A percentile compares a stretch with the other conserved stretches of the same genome.
phyloP scores from a whole-genome alignment of 2,329 filamentous ascomycete species.

The Calonectria hongkongensis region DNA sequence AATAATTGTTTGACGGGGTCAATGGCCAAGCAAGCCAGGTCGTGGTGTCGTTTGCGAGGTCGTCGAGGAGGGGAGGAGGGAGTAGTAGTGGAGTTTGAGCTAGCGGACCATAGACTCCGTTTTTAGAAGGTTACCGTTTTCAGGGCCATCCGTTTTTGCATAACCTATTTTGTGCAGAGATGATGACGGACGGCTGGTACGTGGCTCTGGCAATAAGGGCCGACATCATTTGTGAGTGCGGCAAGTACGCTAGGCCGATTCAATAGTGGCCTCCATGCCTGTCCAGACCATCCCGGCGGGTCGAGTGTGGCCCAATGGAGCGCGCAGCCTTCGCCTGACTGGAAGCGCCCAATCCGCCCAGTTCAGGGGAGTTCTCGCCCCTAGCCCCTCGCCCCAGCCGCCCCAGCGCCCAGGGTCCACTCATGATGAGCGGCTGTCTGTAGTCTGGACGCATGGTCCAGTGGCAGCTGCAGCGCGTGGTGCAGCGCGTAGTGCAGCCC shows the following conservation, averaged over 20 bases:
- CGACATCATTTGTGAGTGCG: slow-evolving; percentile 14
- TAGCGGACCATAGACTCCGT: neutral
- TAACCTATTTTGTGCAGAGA: slow-evolving; percentile 18
- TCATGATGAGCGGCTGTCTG: slow-evolving; percentile 31
- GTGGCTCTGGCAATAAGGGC: neutral
- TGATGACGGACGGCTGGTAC: neutral
- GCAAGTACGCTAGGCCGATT: slow-evolving; percentile 29
- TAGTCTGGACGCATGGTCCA: neutral
- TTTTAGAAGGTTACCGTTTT: slow-evolving; percentile 12
- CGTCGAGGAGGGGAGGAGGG: too few species aligned
- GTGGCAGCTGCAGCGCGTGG: slow-evolving; percentile 4
- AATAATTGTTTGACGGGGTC: too few species aligned
- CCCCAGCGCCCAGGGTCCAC: slow-evolving; percentile 11
- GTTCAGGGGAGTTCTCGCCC: slow-evolving; percentile 3
- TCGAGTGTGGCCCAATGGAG: neutral
- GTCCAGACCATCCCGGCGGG: slow-evolving; percentile 18
- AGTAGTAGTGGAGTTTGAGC: too few species aligned
- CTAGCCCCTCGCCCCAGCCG: slow-evolving; percentile 15
- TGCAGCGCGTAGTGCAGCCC: slow-evolving; percentile 18
- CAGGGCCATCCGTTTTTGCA: slow-evolving; percentile 11
- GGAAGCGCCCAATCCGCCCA: slow-evolving; percentile 19
- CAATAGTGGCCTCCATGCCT: slow-evolving; percentile 9
- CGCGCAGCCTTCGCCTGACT: neutral
- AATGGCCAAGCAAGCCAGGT: too few species aligned
- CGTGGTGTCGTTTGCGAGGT: too few species aligned